These are phyloP conservation scores for Sphaerulina musiva DNA, from an alignment of 2,329 filamentous ascomycete genomes.

Conservation along the genomic window DNA sequence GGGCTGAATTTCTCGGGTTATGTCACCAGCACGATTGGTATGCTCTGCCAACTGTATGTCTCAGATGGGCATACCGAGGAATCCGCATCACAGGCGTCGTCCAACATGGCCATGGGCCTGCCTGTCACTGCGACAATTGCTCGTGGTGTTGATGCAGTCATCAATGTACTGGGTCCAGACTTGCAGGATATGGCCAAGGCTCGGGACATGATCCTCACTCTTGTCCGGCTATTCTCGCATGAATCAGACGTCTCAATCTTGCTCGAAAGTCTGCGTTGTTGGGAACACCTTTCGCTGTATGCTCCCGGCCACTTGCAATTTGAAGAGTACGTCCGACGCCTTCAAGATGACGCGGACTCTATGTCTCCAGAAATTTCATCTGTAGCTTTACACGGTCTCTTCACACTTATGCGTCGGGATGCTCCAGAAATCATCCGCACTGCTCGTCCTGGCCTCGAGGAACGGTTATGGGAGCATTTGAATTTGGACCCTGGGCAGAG, in stretches of 20 bases:
- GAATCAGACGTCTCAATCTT: conserved; percentile 65
- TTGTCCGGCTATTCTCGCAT: conserved; percentile 71
- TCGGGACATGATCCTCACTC: conserved; percentile 81
- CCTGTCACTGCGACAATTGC: conserved; percentile 77
- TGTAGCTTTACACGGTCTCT: conserved; percentile 78
- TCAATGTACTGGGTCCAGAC: conserved; percentile 93
- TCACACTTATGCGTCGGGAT: conserved; percentile 91
- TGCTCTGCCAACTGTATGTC: conserved; percentile 88
- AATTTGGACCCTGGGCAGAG: conserved; percentile 70
- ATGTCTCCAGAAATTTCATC: conserved; percentile 64
- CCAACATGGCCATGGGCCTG: conserved; percentile 81
- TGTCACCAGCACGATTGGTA: conserved; percentile 82
- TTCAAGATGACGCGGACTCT: conserved; percentile 72
- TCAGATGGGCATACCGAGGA: conserved; percentile 88
- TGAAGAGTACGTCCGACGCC: conserved; percentile 68
- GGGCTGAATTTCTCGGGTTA: conserved; percentile 87
- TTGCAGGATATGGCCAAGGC: conserved; percentile 87
- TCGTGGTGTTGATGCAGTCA: conserved; percentile 85
- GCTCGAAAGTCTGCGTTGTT: conserved; percentile 69
- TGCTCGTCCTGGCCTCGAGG: conserved; percentile 73
- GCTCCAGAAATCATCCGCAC: conserved; percentile 73
- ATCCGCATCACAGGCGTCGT: conserved; percentile 69
- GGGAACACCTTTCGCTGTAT: conserved; percentile 88
- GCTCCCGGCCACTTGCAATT: conserved; percentile 84
- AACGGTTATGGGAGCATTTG: conserved; percentile 83